Evolutionary conservation across 2,329 filamentous ascomycete genomes (phyloP), one percentile per base, ranked within the genome.

Genomic region (Trichophyton simii): DNA sequence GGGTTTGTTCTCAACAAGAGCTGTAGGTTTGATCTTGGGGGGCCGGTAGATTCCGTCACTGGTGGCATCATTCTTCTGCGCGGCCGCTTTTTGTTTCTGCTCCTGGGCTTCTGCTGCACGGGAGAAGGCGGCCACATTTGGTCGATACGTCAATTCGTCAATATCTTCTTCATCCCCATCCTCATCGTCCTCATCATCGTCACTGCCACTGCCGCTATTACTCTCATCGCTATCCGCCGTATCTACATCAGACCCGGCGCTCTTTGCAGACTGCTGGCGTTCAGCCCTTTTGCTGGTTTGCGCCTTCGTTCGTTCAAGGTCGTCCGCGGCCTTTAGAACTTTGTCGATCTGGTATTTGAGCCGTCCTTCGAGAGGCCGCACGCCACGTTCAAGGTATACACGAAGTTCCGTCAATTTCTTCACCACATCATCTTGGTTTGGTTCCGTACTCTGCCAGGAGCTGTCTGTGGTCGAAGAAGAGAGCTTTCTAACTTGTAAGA

Each of bases 291-390:
- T 66, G n/a, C 38, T 65, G 64, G 44, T 20, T 59, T 69, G 65
- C 62, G 50, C 22, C 22, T 72, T 68, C 9, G 66, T 64, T 34
- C 72, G 66, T 57, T 75, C 70, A 2, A 69, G 67, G 63, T 76
- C 70, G 64, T 95, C 88, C 41, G 91, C 91, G 0, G 90, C 89
- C 65, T 90, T 87, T 20, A 99, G 80, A 28, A 96, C 91, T 71
- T 95, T 94, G 74, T 97, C 92, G 69, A 99, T 90, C 72, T 96
- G 91, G 75, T 96, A 99, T 66, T 91, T 92, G 64, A 99, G 77
- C 68, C 91, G 88, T 66, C 87, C 87, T 75, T 99, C 95, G 15
- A 97, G 77, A 0, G 94, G 94, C 15, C 89, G 85, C 2, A 96
- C 88, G 66, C 94, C 95, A 71, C 91, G 91, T 70, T 99, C 95